phyloP scores from a whole-genome alignment of 1,139 yeast species.

The Hemisphaericaspora xylofermentans region DNA sequence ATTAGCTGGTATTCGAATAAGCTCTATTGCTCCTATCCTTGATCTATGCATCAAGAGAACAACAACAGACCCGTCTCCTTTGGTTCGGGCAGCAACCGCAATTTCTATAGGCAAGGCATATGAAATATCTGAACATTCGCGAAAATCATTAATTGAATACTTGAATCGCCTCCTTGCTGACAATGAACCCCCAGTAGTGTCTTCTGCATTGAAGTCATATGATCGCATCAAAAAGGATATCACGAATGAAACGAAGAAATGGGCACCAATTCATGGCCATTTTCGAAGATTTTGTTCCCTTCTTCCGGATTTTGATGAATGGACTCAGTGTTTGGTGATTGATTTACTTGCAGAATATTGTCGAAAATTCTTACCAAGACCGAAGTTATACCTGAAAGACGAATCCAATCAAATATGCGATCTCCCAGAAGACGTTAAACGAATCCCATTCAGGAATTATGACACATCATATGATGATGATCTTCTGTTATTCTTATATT shows the following conservation, averaged over 20 bases:
- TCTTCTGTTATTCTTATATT: conserved; percentile 49
- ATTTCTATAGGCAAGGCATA: conserved; percentile 70
- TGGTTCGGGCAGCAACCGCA: conserved; percentile 80
- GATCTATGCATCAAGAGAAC: conserved; percentile 71
- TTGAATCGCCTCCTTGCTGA: conserved; percentile 62
- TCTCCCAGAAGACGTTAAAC: conserved; percentile 37
- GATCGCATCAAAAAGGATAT: conserved; percentile 39
- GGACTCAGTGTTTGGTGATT: conserved; percentile 65
- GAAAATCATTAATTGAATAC: conserved; percentile 46
- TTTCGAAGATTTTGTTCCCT: conserved; percentile 60
- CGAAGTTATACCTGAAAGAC: conserved; percentile 34
- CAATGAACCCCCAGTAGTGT: conserved; percentile 62
- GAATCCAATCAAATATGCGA: conserved; percentile 27
- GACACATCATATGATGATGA: conserved; percentile 55
- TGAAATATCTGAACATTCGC: conserved; percentile 32
- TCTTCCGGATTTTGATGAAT: conserved; percentile 63
- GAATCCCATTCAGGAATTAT: conserved; percentile 31
- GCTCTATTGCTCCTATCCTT: conserved; percentile 79
- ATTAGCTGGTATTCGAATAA: conserved; percentile 75
- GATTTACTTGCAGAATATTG: conserved; percentile 69
- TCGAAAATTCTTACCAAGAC: conserved; percentile 57
- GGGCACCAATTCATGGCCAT: conserved; percentile 71
- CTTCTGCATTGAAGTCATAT: conserved; percentile 63
- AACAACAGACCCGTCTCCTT: conserved; percentile 67
- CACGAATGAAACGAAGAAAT: conserved; percentile 42